A percentile compares a stretch with the other conserved stretches of the same genome.
phyloP scores from a whole-genome alignment of 2,329 filamentous ascomycete species.

The Botrytis pseudocinerea region DNA sequence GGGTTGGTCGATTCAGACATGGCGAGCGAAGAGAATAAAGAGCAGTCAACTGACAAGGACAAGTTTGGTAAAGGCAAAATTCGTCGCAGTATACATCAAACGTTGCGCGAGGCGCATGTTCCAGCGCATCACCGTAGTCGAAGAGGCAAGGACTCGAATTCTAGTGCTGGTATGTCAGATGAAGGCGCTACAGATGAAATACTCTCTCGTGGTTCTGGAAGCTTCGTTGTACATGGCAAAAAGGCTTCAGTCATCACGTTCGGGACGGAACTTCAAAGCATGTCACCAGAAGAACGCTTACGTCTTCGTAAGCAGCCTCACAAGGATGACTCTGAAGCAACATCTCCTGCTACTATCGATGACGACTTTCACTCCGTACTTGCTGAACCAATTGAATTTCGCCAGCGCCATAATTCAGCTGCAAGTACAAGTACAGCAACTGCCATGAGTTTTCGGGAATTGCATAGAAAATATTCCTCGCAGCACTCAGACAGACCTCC shows the following conservation, averaged over 20 bases:
- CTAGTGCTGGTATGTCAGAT: conserved; percentile 52
- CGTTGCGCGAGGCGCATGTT: conserved; percentile 76
- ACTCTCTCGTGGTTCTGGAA: conserved; percentile 76
- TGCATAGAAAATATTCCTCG: conserved; percentile 60
- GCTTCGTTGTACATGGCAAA: conserved; percentile 96
- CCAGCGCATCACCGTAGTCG: conserved; percentile 68
- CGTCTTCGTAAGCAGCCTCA: conserved; percentile 59
- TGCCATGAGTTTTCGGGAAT: conserved; percentile 62
- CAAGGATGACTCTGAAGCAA: conserved; percentile 42
- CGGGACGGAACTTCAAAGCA: conserved; percentile 81
- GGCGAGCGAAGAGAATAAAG: conserved; percentile 43
- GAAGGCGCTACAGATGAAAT: conserved; percentile 60
- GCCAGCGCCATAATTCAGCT: conserved; percentile 58
- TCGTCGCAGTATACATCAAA: conserved; percentile 84
- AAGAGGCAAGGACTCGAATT: conserved; percentile 72
- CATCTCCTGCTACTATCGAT: conserved; percentile 31
- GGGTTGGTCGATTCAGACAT: conserved; percentile 58
- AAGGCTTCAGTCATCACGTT: conserved; percentile 98
- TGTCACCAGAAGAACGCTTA: conserved; percentile 72
- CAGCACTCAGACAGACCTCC: conserved; percentile 47
- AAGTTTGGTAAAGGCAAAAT: conserved; percentile 52
- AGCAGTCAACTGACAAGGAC: conserved; percentile 37
- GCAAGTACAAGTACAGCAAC: conserved; percentile 68
- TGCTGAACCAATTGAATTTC: conserved; percentile 46
- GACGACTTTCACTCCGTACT: conserved; percentile 57